These are phyloP conservation scores for Acacia confusa DNA, from an alignment of 306 rosid species.

Conservation along the genomic window DNA sequence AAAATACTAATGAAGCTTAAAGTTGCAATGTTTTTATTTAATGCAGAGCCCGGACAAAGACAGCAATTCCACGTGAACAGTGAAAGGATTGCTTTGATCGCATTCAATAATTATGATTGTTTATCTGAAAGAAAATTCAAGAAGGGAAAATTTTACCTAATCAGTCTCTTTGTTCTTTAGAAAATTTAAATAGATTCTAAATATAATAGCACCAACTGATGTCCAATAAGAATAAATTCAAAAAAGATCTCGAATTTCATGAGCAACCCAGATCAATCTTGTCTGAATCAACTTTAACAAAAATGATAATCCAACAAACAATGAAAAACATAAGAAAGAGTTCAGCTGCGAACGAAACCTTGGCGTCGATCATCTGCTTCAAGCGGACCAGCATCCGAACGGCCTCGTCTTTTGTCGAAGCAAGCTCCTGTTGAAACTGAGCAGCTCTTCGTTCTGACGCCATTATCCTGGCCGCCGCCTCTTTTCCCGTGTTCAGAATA, in stretches of 20 bases:
- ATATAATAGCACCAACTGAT: constrained; percentile 3
- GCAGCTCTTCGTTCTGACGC: constrained; percentile 57
- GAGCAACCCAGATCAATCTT: neutral
- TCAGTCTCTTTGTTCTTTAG: neutral
- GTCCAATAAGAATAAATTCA: neutral
- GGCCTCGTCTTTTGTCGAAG: constrained; percentile 52
- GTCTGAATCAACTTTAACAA: neutral
- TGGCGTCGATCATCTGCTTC: constrained; percentile 64
- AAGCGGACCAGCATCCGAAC: constrained; percentile 60
- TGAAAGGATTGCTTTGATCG: neutral
- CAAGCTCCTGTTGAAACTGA: constrained; percentile 52
- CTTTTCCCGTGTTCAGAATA: constrained; percentile 76
- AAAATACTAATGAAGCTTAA: neutral
- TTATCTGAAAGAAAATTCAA: neutral
- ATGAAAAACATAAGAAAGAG: neutral
- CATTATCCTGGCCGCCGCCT: constrained; percentile 75
- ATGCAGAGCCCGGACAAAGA: neutral
- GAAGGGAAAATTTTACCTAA: constrained; percentile 1
- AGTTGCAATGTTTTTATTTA: constrained; percentile 1
- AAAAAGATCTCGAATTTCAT: neutral
- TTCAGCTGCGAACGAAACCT: constrained; percentile 42
- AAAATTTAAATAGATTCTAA: neutral
- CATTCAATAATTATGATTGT: neutral
- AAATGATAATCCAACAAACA: neutral
- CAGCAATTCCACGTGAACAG: constrained; percentile 2